These are phyloP conservation scores for Hyaloperonospora brassicae DNA, from an alignment of 352 stramenopile species.

Conservation along the genomic window DNA sequence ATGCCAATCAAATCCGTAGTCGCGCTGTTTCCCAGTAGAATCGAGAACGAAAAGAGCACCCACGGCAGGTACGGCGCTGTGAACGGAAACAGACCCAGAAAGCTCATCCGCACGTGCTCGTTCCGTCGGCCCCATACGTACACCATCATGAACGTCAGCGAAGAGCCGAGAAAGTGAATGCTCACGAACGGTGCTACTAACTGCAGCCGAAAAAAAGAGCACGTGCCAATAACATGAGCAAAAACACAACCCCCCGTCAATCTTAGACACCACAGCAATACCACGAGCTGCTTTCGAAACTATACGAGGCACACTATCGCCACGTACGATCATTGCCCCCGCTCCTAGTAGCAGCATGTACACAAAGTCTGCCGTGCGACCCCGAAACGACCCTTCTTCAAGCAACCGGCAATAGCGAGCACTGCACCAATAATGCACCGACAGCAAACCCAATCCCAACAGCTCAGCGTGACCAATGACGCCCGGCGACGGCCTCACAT, in stretches of 20 bases:
- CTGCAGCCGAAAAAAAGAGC: slow-evolving; percentile 25
- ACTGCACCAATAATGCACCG: slow-evolving; percentile 20
- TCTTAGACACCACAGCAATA: not conserved
- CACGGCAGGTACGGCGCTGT: slow-evolving; percentile 97
- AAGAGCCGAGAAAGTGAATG: slow-evolving; percentile 97
- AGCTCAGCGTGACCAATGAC: too few relatives aligned
- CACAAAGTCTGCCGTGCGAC: slow-evolving; percentile 94
- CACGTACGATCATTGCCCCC: slow-evolving; percentile 87
- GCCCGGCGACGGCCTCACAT: too few relatives aligned
- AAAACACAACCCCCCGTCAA: slow-evolving; percentile 1
- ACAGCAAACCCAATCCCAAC: too few relatives aligned
- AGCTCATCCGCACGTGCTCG: slow-evolving; percentile 95
- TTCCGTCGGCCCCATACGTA: slow-evolving; percentile 97
- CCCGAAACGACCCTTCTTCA: slow-evolving; percentile 97
- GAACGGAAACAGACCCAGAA: slow-evolving; percentile 97
- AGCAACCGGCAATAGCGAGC: slow-evolving; percentile 94
- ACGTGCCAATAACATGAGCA: not conserved
- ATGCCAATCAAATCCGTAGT: slow-evolving; percentile 99
- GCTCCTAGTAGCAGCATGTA: slow-evolving; percentile 97
- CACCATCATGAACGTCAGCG: slow-evolving; percentile 99
- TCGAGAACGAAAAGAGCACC: slow-evolving; percentile 95
- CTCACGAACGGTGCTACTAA: slow-evolving; percentile 93
- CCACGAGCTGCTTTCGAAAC: not conserved
- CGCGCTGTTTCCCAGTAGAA: slow-evolving; percentile 91
- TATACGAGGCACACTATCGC: slow-evolving; percentile 1